A percentile compares a stretch with the other conserved stretches of the same genome.
These are phyloP conservation scores for Cairneyella variabilis DNA, from an alignment of 495 filamentous ascomycete genomes.

Conservation along the genomic window DNA sequence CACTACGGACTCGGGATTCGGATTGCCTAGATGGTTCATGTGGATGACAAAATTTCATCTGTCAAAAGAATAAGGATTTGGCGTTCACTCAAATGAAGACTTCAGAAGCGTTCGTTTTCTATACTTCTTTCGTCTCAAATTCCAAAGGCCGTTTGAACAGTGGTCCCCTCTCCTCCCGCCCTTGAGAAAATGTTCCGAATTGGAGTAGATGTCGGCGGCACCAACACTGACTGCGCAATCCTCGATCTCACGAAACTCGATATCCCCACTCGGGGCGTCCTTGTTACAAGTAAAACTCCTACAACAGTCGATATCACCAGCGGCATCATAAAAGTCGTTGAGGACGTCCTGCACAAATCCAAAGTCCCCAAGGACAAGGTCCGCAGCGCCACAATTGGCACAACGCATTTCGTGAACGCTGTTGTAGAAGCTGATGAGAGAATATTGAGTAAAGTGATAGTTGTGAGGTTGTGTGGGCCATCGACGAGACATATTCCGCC, in stretches of 20 bases:
- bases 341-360: slow-evolving; percentile 18
- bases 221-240: neutral
- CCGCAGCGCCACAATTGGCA: slow-evolving; percentile 39
- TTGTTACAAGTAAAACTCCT: neutral
- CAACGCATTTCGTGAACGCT: slow-evolving; percentile 43
- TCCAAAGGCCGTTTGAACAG: too few relatives aligned
- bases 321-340: slow-evolving; percentile 28
- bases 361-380: slow-evolving; percentile 35
- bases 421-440: slow-evolving; percentile 41
- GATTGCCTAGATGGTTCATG: too few relatives aligned
- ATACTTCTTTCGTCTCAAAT: too few relatives aligned
- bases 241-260: slow-evolving; percentile 40
- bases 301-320: slow-evolving; percentile 36
- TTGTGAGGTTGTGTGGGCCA: too few relatives aligned
- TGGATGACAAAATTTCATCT: too few relatives aligned
- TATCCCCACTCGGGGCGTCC: neutral
- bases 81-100: too few relatives aligned
- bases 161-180: too few relatives aligned
- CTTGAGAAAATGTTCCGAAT: too few relatives aligned
- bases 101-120: too few relatives aligned
- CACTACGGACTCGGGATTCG: too few relatives aligned
- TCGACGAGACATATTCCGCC: slow-evolving; percentile 51
- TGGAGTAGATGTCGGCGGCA: slow-evolving; percentile 2
- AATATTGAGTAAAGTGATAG: too few relatives aligned
- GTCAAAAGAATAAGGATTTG: too few relatives aligned